These are phyloP conservation scores for Wickerhamiella parazyma DNA, from an alignment of 805 yeast genomes.

Conservation along the genomic window DNA sequence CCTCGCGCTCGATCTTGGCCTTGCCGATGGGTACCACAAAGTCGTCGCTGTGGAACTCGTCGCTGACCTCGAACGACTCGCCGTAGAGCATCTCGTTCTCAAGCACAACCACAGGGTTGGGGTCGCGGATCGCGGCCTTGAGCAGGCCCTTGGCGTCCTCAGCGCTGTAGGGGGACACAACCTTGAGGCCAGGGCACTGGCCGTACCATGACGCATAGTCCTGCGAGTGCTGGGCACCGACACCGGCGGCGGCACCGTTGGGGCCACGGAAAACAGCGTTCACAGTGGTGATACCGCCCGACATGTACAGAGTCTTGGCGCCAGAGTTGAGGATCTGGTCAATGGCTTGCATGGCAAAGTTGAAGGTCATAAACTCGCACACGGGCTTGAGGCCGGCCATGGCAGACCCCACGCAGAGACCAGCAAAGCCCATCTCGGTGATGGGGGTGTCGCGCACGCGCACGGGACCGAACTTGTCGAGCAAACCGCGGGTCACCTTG, in stretches of 20 bases:
- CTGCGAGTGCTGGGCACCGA: slow-evolving; percentile 98
- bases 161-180: slow-evolving; percentile 85
- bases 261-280: slow-evolving; percentile 98
- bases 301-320: slow-evolving; percentile 97
- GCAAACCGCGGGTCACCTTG: slow-evolving; percentile 87
- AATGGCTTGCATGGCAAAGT: slow-evolving; percentile 99
- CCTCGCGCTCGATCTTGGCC: slow-evolving; percentile 90
- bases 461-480: slow-evolving; percentile 89
- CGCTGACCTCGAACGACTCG: slow-evolving; percentile 77
- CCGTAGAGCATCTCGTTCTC: slow-evolving; percentile 95
- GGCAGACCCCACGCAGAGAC: slow-evolving; percentile 92
- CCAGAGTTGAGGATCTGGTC: slow-evolving; percentile 98
- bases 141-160: slow-evolving; percentile 93
- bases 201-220: slow-evolving; percentile 98
- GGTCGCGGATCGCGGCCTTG: slow-evolving; percentile 96
- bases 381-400: slow-evolving; percentile 91
- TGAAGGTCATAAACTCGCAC: slow-evolving; percentile 97
- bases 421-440: slow-evolving; percentile 98
- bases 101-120: slow-evolving; percentile 90
- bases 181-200: slow-evolving; percentile 94
- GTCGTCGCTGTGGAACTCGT: slow-evolving; percentile 79
- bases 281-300: slow-evolving; percentile 97
- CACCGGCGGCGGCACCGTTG: slow-evolving; percentile 99
- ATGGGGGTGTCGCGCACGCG: slow-evolving; percentile 94
- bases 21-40: slow-evolving; percentile 85